These are phyloP conservation scores for Xylaria hypoxylon DNA, from an alignment of 2,329 filamentous ascomycete species.

Conservation along the genomic window DNA sequence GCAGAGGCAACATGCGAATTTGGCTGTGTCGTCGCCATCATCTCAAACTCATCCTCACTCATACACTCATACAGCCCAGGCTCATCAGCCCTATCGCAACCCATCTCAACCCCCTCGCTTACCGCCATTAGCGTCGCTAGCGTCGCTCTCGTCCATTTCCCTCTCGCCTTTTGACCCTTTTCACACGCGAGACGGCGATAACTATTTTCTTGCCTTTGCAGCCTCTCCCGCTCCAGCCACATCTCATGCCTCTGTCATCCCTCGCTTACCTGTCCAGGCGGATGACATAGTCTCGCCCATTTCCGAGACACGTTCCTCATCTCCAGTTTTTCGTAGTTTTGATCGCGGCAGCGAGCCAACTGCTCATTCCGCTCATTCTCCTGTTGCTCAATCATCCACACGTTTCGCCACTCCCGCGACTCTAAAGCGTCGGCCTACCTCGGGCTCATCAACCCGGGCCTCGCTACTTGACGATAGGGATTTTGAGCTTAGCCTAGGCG, in stretches of 20 bases:
- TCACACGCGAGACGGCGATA: constrained; percentile 17
- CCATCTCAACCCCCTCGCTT: constrained; percentile 39
- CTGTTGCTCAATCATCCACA: constrained; percentile 25
- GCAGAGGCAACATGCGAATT: constrained; percentile 12
- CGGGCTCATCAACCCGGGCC: constrained; percentile 52
- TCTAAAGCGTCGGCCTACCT: constrained; percentile 52
- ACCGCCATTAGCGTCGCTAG: constrained; percentile 34
- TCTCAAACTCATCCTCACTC: constrained; percentile 15
- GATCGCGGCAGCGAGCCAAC: constrained; percentile 34
- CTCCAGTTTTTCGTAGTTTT: constrained; percentile 36
- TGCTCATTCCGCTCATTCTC: constrained; percentile 11
- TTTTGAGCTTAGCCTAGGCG: constrained; percentile 47
- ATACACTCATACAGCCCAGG: constrained; percentile 2
- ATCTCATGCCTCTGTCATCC: constrained; percentile 34
- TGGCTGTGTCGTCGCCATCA: constrained; percentile 13
- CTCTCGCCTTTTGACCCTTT: constrained; percentile 33
- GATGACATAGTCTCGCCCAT: constrained; percentile 52
- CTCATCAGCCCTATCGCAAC: constrained; percentile 17
- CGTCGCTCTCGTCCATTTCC: constrained; percentile 29
- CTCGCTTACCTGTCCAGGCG: constrained; percentile 41
- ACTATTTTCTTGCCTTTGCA: constrained; percentile 25
- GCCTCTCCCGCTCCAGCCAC: constrained; percentile 29
- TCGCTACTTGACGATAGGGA: constrained; percentile 55
- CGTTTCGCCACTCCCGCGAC: constrained; percentile 47
- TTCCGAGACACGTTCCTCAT: constrained; percentile 47